Evolutionary conservation across 768 basidiomycete species (phyloP).

Genomic region (Podaxis mareebaensis): DNA sequence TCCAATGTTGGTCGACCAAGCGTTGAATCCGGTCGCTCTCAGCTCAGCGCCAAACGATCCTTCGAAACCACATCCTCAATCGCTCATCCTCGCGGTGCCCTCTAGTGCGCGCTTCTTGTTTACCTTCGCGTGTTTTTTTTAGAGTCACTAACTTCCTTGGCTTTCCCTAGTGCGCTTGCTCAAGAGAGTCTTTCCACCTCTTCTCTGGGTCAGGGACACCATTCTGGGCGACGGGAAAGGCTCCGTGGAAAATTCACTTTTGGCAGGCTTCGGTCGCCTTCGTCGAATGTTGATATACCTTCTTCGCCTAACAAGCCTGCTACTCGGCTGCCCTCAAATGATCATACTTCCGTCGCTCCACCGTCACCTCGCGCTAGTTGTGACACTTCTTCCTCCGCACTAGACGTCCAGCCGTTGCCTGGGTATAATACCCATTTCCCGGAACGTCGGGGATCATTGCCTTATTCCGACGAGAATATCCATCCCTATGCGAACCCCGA

Average conservation of each 20-base stretch:
- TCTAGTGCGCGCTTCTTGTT: conserved; percentile 51
- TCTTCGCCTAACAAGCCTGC: conserved; percentile 33
- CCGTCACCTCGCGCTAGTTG: conserved; percentile 17
- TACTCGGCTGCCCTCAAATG: conserved; percentile 27
- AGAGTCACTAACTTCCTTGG: background rate
- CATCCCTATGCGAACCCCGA: conserved; percentile 88
- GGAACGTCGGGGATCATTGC: conserved; percentile 19
- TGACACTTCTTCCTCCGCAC: conserved; percentile 13
- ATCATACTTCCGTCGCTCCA: conserved; percentile 25
- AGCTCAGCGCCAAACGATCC: conserved; percentile 51
- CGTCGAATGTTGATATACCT: conserved; percentile 28
- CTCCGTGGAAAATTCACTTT: conserved; percentile 46
- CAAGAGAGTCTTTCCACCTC: conserved; percentile 62
- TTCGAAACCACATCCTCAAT: conserved; percentile 57
- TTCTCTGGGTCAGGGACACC: conserved; percentile 43
- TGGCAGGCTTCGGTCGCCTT: conserved; percentile 36
- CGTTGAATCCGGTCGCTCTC: conserved; percentile 59
- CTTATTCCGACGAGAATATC: conserved; percentile 36
- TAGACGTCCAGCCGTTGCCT: conserved; percentile 13
- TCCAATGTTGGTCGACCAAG: conserved; percentile 55
- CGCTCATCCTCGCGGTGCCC: conserved; percentile 51
- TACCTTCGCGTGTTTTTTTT: conserved; percentile 16
- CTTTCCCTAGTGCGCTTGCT: conserved; percentile 48
- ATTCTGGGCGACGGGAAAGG: conserved; percentile 30
- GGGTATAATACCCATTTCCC: conserved; percentile 16